A percentile compares a stretch with the other conserved stretches of the same genome.
phyloP scores from a whole-genome alignment of 352 stramenopile genomes.

The Globisporangium orthogonon region DNA sequence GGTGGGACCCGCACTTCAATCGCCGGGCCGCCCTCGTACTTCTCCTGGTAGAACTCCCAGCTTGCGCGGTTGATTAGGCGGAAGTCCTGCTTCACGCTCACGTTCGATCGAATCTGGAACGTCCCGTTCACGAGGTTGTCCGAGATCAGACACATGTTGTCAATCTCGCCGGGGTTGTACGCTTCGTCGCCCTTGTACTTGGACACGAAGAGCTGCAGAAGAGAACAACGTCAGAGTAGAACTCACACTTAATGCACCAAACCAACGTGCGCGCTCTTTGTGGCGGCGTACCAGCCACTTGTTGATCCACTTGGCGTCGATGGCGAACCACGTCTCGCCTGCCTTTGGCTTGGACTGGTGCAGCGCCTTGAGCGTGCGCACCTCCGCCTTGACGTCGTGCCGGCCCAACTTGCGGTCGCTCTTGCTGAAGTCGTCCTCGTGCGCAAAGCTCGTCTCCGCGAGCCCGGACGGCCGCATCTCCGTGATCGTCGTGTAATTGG shows the following conservation, averaged over 20 bases:
- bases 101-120: constrained; percentile 50
- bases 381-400: constrained; percentile 57
- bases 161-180: constrained; percentile 49
- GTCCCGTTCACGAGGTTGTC: constrained; percentile 59
- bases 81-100: constrained; percentile 69
- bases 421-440: constrained; percentile 67
- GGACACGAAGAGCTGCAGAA: constrained; percentile 46
- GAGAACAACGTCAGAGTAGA: background rate
- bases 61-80: constrained; percentile 77
- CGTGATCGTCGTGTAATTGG: constrained; percentile 51
- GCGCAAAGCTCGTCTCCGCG: constrained; percentile 39
- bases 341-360: constrained; percentile 52
- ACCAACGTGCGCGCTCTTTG: too few species aligned
- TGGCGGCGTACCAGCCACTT: constrained; percentile 32
- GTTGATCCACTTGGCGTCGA: constrained; percentile 58
- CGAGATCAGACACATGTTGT: constrained; percentile 74
- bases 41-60: constrained; percentile 66
- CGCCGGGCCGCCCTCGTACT: constrained; percentile 63
- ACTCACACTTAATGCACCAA: background rate
- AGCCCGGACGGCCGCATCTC: constrained; percentile 43
- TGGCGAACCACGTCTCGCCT: constrained; percentile 64
- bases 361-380: constrained; percentile 56
- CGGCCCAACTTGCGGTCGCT: constrained; percentile 27
- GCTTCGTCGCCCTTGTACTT: constrained; percentile 57
- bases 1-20: constrained; percentile 61